Percentiles rank a stretch among this genome's conserved stretches.
Conservation (phyloP, 306 rosid species). For the Vigna hirtella region DNA sequence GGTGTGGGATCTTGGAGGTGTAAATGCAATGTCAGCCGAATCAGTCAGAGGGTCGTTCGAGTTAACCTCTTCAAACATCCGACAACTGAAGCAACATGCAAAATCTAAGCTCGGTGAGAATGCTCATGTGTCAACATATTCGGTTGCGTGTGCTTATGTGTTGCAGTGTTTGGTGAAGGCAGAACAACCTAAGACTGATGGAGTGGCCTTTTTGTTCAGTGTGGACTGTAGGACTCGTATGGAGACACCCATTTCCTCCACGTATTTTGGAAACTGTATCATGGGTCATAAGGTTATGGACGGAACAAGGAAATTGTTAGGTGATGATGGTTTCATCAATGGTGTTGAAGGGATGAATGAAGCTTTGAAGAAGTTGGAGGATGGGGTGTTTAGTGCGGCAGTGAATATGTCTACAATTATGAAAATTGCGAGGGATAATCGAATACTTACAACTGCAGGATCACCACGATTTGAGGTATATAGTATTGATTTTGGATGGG, state of each 20-base stretch:
- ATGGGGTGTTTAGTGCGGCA: neutral
- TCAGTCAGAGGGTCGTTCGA: slow-evolving; percentile 37
- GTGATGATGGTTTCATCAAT: slow-evolving; percentile 32
- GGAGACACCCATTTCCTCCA: slow-evolving; percentile 41
- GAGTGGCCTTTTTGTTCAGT: neutral
- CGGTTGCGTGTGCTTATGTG: neutral
- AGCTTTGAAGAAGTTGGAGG: slow-evolving; percentile 21
- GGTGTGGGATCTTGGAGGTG: neutral
- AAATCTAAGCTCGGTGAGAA: neutral
- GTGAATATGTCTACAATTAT: neutral
- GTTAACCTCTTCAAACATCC: neutral
- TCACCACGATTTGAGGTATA: neutral
- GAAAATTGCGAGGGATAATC: neutral
- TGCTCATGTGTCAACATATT: neutral
- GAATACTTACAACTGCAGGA: neutral
- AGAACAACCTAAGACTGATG: slow-evolving; percentile 9
- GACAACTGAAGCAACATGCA: slow-evolving; percentile 34
- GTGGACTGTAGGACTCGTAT: slow-evolving; percentile 50
- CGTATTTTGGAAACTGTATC: slow-evolving; percentile 60
- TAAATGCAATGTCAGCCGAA: neutral
- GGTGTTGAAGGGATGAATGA: slow-evolving; percentile 38
- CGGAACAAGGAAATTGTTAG: slow-evolving; percentile 19
- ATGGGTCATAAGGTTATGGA: neutral
- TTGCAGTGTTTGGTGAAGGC: slow-evolving; percentile 43
- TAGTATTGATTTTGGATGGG: slow-evolving; percentile 1